A percentile compares a stretch with the other conserved stretches of the same genome.
Evolutionary conservation across 805 yeast species (phyloP).

Genomic region (Teunomyces barrocoloradensis): DNA sequence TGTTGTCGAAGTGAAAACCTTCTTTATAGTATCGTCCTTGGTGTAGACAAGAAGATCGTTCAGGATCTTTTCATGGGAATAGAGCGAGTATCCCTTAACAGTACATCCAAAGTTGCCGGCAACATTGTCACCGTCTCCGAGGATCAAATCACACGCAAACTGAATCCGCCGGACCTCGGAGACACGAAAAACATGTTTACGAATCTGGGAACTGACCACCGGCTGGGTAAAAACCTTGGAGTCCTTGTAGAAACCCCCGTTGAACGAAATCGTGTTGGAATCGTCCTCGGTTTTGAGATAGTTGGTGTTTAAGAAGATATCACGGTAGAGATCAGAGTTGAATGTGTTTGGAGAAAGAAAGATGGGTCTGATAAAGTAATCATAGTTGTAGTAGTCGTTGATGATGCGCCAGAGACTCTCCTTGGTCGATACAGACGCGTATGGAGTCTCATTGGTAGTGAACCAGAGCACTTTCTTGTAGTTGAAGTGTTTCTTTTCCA

Average conservation of each 20-base stretch:
- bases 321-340: constrained; percentile 47
- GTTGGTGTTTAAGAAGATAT: constrained; percentile 52
- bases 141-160: constrained; percentile 58
- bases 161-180: constrained; percentile 63
- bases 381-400: constrained; percentile 55
- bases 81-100: constrained; percentile 68
- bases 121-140: constrained; percentile 40
- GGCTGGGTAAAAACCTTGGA: constrained; percentile 17
- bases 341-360: constrained; percentile 42
- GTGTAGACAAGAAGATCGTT: constrained; percentile 54
- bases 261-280: constrained; percentile 19
- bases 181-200: constrained; percentile 48
- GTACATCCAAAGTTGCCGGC: constrained; percentile 51
- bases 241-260: constrained; percentile 10
- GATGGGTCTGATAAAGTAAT: constrained; percentile 60
- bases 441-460: constrained; percentile 75
- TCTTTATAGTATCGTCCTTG: constrained; percentile 48
- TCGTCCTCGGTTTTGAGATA: constrained; percentile 23
- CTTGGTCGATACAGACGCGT: constrained; percentile 40
- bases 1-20: constrained; percentile 48
- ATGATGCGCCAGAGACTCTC: constrained; percentile 54
- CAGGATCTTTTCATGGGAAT: constrained; percentile 50
- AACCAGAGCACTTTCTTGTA: constrained; percentile 61
- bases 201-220: constrained; percentile 32
- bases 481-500: constrained; percentile 46